phyloP scores from a whole-genome alignment of 2,329 filamentous ascomycete species.

The Parafenestella ontariensis region DNA sequence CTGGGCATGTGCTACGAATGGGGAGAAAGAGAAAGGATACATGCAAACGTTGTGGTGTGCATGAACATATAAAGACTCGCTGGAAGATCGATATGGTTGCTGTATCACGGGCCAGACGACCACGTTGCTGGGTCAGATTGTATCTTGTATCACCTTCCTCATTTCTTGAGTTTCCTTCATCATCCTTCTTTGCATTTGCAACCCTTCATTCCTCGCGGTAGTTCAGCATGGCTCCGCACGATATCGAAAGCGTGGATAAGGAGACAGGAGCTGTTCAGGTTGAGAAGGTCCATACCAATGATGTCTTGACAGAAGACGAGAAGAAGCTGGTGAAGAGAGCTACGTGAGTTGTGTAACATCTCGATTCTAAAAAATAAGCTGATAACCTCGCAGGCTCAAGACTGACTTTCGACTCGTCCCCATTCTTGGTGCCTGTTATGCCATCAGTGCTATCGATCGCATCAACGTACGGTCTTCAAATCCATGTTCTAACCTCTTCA shows the following conservation, averaged over 20 bases:
- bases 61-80: not conserved
- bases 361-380: not conserved
- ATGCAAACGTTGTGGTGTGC: not conserved
- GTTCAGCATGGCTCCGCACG: conserved; percentile 11
- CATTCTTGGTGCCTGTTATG: conserved; percentile 34
- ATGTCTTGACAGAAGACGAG: conserved; percentile 10
- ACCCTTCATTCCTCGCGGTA: too few species aligned
- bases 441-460: conserved; percentile 29
- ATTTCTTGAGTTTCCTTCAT: not conserved
- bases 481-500: not conserved
- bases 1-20: not conserved
- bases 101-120: not conserved
- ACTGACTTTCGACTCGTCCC: conserved; percentile 36
- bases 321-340: conserved; percentile 20
- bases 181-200: not conserved
- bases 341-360: conserved; percentile 10
- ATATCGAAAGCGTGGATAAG: conserved; percentile 13
- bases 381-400: conserved; percentile 31
- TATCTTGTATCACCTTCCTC: not conserved
- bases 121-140: not conserved
- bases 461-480: conserved; percentile 19
- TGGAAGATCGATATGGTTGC: not conserved
- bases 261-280: conserved; percentile 25
- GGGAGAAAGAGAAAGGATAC: not conserved
- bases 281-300: conserved; percentile 19